A percentile compares a stretch with the other conserved stretches of the same genome.
Evolutionary conservation across 2,329 filamentous ascomycete genomes (phyloP).

Genomic region (Lecanicillium sp.): DNA sequence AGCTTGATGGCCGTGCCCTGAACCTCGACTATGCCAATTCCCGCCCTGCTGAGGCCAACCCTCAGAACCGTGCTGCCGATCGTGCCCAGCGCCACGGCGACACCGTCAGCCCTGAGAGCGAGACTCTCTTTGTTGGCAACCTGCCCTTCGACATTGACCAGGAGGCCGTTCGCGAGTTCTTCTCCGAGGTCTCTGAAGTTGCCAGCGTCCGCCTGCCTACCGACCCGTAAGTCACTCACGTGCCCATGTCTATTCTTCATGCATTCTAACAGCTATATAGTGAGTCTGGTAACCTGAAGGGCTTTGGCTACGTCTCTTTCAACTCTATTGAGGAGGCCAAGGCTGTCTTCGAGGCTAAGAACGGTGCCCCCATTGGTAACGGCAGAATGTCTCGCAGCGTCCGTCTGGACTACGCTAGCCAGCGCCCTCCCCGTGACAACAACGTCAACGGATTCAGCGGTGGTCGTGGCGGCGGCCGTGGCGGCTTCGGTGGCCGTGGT

Average conservation of each 20-base stretch:
- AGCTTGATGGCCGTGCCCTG: constrained; percentile 66
- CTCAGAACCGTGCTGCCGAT: constrained; percentile 51
- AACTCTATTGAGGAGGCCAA: constrained; percentile 75
- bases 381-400: constrained; percentile 67
- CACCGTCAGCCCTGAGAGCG: constrained; percentile 67
- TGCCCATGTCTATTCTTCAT: not conserved
- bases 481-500: constrained; percentile 35
- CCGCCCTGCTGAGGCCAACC: constrained; percentile 47
- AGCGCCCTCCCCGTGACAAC: constrained; percentile 54
- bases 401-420: constrained; percentile 74
- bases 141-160: constrained; percentile 77
- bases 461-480: constrained; percentile 43
- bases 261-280: constrained; percentile 26
- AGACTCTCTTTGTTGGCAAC: constrained; percentile 90
- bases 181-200: constrained; percentile 62
- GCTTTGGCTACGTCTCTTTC: constrained; percentile 88
- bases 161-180: constrained; percentile 66
- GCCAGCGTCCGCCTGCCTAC: constrained; percentile 82
- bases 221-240: constrained; percentile 52
- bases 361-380: constrained; percentile 54
- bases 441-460: constrained; percentile 40
- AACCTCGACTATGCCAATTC: constrained; percentile 74
- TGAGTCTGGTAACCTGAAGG: constrained; percentile 79
- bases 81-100: constrained; percentile 70
- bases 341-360: constrained; percentile 60